Base-by-base conservation (phyloP, 2,329 filamentous ascomycete genomes). In the Diaporthe citri region DNA sequence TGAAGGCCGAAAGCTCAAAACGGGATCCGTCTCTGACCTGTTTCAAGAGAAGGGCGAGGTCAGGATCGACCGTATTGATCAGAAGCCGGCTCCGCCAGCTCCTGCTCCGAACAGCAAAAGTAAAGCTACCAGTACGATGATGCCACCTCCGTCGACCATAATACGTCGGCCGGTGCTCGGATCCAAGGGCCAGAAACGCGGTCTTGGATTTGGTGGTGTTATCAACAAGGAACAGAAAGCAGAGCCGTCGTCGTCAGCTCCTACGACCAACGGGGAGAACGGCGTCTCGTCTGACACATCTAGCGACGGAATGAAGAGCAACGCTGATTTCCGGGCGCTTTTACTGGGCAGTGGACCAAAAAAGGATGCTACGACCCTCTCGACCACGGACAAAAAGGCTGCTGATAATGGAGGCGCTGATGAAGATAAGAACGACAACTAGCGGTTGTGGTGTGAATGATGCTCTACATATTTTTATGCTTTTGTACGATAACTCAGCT, bases 251-350 rank as follows among this genome's bases (percentile, higher is more conserved):
- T 55, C 70, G 36, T 55, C 71, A 20, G 34, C 34, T 10, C 71
- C 71, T 62, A 77, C 70, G 28, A 75, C 73, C 28, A 77, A 75
- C 57, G 75, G 69, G 48, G 75, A 72, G 4, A 52, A 39, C 3
- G 64, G 75, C 31, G 57, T 76, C 69, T 72, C 60, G 57, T 74
- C 76, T 12, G 74, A 59, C 17, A 78, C 76, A 46, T 79, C 79
- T 15, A 71, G 77, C 31, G 78, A 82, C 66, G 78, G 82, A 25
- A 82, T 81, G 77, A 90, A 89, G 83, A 90, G 85, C 78, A 91
- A 91, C 80, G 87, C 88, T 2, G 89, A 91, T 79, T 91, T 91
- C 78, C 90, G 88, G 81, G 87, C 88, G n/a, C 82, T 89, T 80
- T 86, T 89, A 71, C 78, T 88, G 10, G 78, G 71, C 57, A 79